A percentile compares a stretch with the other conserved stretches of the same genome.
phyloP scores from a whole-genome alignment of 805 yeast species.

The Candida namnaoensis region DNA sequence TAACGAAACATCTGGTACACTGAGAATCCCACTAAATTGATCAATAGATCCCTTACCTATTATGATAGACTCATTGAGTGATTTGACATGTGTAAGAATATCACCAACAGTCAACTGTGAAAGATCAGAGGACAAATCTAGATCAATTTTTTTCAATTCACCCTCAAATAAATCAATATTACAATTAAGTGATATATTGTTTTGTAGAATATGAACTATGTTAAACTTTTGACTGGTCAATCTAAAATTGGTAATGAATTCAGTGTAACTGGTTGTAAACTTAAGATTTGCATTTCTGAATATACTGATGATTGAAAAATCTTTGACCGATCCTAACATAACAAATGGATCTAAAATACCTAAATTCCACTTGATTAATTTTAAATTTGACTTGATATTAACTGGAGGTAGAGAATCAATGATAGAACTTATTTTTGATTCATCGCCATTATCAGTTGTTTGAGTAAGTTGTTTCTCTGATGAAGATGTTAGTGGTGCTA shows the following conservation, averaged over 20 bases:
- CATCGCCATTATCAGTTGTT: too few relatives aligned
- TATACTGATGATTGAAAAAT: not conserved
- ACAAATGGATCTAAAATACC: conserved; percentile 5
- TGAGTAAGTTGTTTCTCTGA: too few relatives aligned
- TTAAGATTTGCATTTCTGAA: too few relatives aligned
- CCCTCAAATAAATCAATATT: not conserved
- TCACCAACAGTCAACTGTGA: not conserved
- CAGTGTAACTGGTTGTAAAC: not conserved
- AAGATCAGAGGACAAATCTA: not conserved
- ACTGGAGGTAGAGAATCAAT: not conserved
- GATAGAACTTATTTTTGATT: too few relatives aligned
- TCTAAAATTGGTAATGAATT: not conserved
- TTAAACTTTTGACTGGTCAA: too few relatives aligned
- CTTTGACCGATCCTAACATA: conserved; percentile 2
- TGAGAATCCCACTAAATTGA: too few relatives aligned
- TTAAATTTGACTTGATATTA: not conserved
- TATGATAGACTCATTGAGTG: not conserved
- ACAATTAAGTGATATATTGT: too few relatives aligned
- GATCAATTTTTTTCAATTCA: not conserved
- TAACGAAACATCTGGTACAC: too few relatives aligned
- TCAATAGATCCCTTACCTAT: not conserved
- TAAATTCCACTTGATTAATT: conserved; percentile 6
- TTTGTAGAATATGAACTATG: not conserved
- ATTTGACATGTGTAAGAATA: not conserved
- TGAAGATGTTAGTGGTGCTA: too few relatives aligned